A percentile compares a stretch with the other conserved stretches of the same genome.
Conservation (phyloP, 805 yeast species). For the Hanseniaspora occidentalis region DNA sequence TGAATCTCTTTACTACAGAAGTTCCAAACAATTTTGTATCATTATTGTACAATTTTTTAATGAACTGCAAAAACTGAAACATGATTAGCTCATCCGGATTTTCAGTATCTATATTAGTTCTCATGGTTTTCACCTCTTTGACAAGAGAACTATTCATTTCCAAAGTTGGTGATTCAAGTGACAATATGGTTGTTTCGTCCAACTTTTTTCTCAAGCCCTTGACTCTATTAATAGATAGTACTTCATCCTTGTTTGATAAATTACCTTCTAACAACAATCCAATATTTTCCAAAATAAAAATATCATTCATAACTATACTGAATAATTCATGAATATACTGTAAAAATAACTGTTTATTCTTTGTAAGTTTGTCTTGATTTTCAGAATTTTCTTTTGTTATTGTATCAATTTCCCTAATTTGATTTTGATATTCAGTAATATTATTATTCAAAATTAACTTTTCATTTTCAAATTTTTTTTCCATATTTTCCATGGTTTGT, state of each 20-base stretch:
- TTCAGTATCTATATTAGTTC: constrained; percentile 7
- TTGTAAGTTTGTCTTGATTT: background rate
- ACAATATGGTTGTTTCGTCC: constrained; percentile 21
- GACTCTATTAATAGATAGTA: constrained; percentile 46
- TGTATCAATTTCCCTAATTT: constrained; percentile 36
- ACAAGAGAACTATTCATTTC: constrained; percentile 38
- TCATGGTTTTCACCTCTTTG: constrained; percentile 15
- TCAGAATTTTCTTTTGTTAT: background rate
- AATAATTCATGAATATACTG: constrained; percentile 11
- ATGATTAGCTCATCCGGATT: constrained; percentile 10
- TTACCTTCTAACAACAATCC: constrained; percentile 42
- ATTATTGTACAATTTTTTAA: constrained; percentile 18
- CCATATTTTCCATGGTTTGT: constrained; percentile 57
- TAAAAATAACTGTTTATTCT: background rate
- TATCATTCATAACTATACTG: constrained; percentile 33
- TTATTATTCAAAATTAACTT: constrained; percentile 37
- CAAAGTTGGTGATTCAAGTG: constrained; percentile 25
- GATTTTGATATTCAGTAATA: constrained; percentile 31
- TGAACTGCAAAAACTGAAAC: constrained; percentile 8
- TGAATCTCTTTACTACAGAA: constrained; percentile 59
- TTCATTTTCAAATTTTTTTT: constrained; percentile 44
- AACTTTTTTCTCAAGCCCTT: constrained; percentile 55
- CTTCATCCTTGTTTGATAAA: constrained; percentile 27
- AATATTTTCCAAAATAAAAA: constrained; percentile 57
- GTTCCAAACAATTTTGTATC: constrained; percentile 21